Evolutionary conservation across 2,329 filamentous ascomycete species (phyloP).

Genomic region (Emericellopsis atlantica): DNA sequence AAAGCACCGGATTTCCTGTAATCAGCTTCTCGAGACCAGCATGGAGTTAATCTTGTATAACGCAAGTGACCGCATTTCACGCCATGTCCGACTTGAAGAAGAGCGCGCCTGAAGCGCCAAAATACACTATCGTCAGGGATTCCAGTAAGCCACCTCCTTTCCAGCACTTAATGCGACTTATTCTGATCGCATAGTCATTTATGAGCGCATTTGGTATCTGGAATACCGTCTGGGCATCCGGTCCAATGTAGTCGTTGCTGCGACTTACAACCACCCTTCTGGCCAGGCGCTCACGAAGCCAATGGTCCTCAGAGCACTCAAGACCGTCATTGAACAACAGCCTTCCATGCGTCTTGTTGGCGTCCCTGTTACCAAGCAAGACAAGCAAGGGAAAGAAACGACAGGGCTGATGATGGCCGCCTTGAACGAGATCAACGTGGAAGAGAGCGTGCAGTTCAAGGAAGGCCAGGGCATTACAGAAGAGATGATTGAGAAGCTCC

Average conservation of each 20-base stretch:
- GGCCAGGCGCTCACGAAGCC: not conserved
- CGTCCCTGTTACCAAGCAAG: constrained; percentile 3
- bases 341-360: constrained; percentile 7
- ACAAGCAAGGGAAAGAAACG: not conserved
- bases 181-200: not conserved
- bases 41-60: too few relatives aligned
- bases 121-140: not conserved
- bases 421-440: not conserved
- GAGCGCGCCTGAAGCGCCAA: not conserved
- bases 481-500: not conserved
- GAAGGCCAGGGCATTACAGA: not conserved
- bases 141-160: not conserved
- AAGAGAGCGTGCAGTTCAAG: not conserved
- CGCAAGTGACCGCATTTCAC: not conserved
- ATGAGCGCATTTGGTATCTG: constrained; percentile 7
- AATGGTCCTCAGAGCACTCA: constrained; percentile 6
- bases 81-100: not conserved
- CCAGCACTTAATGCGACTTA: not conserved
- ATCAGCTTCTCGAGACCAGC: too few relatives aligned
- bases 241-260: constrained; percentile 10
- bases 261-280: constrained; percentile 5
- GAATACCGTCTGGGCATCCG: constrained; percentile 10
- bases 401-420: not conserved
- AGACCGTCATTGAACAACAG: constrained; percentile 7
- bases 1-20: too few relatives aligned